Conservation (phyloP, 2,329 filamentous ascomycete species). For the Akanthomyces lecanii region DNA sequence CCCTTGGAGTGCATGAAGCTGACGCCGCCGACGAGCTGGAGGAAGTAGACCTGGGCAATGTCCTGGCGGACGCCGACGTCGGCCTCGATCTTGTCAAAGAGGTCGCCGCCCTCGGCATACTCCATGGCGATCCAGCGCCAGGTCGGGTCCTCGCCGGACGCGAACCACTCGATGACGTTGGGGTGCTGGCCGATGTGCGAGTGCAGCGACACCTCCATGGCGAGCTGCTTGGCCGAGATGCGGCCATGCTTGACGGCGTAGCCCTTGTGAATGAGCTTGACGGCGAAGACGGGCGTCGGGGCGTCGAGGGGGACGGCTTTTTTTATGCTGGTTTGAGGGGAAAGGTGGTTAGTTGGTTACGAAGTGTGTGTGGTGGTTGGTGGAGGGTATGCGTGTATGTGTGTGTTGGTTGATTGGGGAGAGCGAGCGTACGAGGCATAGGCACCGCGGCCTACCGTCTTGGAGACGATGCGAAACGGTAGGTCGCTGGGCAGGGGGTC, state of each 20-base stretch:
- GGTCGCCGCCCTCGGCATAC: conserved; percentile 86
- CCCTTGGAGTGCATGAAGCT: conserved; percentile 96
- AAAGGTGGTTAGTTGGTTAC: conserved; percentile 16
- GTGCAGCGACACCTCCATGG: conserved; percentile 88
- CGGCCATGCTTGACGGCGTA: conserved; percentile 88
- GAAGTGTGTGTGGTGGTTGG: too few species aligned
- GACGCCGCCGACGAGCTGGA: conserved; percentile 83
- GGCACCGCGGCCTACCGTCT: conserved; percentile 92
- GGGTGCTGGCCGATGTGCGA: conserved; percentile 82
- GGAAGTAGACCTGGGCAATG: conserved; percentile 94
- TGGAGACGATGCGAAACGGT: conserved; percentile 91
- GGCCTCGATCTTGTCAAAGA: conserved; percentile 99
- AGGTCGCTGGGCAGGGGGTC: conserved; percentile 80
- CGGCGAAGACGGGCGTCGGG: conserved; percentile 77
- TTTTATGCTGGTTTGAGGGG: conserved; percentile 64
- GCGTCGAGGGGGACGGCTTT: conserved; percentile 76
- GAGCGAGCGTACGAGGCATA: conserved; percentile 76
- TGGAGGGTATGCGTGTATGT: conserved; percentile 9
- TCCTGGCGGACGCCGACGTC: conserved; percentile 93
- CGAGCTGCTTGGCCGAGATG: conserved; percentile 82
- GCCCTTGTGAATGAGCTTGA: conserved; percentile 98
- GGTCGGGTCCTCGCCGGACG: conserved; percentile 73
- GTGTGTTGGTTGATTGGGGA: background rate
- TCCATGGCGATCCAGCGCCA: conserved; percentile 99
- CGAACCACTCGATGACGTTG: conserved; percentile 92